Evolutionary conservation across 1,139 yeast species (phyloP), one percentile per base, ranked within the genome.

Genomic region (Blastobotrys indianensis): DNA sequence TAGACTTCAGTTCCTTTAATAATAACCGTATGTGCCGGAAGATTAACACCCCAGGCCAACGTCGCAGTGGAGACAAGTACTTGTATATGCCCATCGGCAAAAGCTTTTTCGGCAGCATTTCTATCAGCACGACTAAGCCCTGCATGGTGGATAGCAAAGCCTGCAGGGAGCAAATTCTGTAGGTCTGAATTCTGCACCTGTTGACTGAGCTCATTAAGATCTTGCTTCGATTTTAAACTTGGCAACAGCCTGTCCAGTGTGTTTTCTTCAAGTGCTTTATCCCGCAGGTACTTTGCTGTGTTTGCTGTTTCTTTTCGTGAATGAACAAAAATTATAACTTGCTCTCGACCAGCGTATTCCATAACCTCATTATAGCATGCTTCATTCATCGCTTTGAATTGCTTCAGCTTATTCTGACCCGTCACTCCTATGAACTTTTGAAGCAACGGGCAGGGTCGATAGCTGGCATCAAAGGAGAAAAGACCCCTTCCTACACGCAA

Each of bases 31-130:
- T 92, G 97, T 0, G 97, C 97, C 1, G 98, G 98, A 47, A 92
- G 73, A 61, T 92, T 92, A 33, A 92, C 97, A 73, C 98, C 98
- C 98, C 97, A 92, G 0, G 98, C 97, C 53, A 92, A 75, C 0
- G 98, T 92, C 0, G 97, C 95, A 1, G 98, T 92, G 0, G 95
- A 87, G 1, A 90, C 94, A 44, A 92, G 71, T 1, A 90, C 87
- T 56, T 80, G 82, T 25, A 87, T 67, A 48, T 83, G 80, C 2
- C 97, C 96, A 53, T 82, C 92, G 1, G 95, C 90, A 68, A 92
- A 92, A 39, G 86, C 68, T 57, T 85, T 92, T 65, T 92, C 98
- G 0, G 90, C 80, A 1, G 80, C 73, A 4, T 82, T 73, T 61
- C 98, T 75, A 60, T 88, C 97, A 4, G 71, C 72, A 52, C 80